phyloP scores from a whole-genome alignment of 2,329 filamentous ascomycete species.

The Calonectria montana region DNA sequence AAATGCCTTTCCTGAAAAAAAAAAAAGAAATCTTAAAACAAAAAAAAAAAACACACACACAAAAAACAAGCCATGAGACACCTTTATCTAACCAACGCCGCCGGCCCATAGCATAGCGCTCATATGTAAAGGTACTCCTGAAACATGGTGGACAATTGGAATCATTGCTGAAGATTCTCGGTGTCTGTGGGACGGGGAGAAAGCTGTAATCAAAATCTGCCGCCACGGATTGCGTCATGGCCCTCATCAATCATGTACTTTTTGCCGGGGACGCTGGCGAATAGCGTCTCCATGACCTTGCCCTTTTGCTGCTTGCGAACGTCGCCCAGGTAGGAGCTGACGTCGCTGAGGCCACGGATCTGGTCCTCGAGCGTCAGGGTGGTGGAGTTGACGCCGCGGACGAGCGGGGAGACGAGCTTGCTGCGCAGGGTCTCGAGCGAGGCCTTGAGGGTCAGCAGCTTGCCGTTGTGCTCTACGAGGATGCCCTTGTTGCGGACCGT shows the following conservation, averaged over 20 bases:
- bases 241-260: conserved; percentile 48
- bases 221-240: conserved; percentile 31
- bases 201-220: conserved; percentile 17
- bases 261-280: conserved; percentile 60
- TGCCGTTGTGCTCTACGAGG: conserved; percentile 86
- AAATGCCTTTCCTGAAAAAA: conserved; percentile 10
- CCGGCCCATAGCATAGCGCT: background rate
- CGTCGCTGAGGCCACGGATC: conserved; percentile 83
- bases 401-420: conserved; percentile 86
- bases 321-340: conserved; percentile 80
- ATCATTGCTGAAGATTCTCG: background rate
- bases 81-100: conserved; percentile 21
- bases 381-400: conserved; percentile 75
- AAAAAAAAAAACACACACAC: background rate
- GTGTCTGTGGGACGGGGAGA: no score
- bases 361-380: conserved; percentile 85
- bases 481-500: conserved; percentile 90
- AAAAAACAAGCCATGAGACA: conserved; percentile 6
- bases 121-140: conserved; percentile 13
- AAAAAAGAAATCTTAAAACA: conserved; percentile 10
- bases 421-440: conserved; percentile 86
- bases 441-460: conserved; percentile 84
- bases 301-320: conserved; percentile 84
- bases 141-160: conserved; percentile 15
- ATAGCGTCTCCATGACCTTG: conserved; percentile 84